A percentile compares a stretch with the other conserved stretches of the same genome.
Evolutionary conservation across 306 rosid species (phyloP).

Genomic region (Dalbergia cochinchinensis): DNA sequence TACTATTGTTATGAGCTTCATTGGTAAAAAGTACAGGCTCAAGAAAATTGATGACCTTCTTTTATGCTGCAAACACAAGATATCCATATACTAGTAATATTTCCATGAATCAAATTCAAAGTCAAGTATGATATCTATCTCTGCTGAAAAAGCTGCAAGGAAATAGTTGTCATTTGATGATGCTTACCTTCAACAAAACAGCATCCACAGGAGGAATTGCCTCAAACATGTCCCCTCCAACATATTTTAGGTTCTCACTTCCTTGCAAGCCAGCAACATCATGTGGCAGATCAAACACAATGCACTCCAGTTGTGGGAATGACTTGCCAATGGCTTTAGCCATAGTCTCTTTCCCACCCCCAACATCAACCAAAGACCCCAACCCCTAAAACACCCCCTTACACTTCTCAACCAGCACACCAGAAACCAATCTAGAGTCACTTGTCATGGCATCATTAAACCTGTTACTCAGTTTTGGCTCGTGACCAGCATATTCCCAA

Average conservation of each 20-base stretch:
- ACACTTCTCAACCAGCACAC: constrained; percentile 37
- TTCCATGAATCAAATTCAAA: no score
- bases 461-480: no score
- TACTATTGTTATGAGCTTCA: no score
- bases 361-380: constrained; percentile 53
- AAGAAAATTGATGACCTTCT: no score
- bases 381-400: constrained; percentile 46
- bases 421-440: constrained; percentile 40
- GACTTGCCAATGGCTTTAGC: constrained; percentile 39
- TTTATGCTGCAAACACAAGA: no score
- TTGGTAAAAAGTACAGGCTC: no score
- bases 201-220: constrained; percentile 47
- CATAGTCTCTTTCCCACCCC: constrained; percentile 52
- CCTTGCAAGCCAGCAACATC: constrained; percentile 47
- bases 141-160: background rate
- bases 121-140: no score
- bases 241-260: constrained; percentile 30
- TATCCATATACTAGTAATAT: no score
- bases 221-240: constrained; percentile 52
- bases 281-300: constrained; percentile 51
- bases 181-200: constrained; percentile 43
- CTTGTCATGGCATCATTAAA: constrained; percentile 43
- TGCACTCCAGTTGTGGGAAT: constrained; percentile 39
- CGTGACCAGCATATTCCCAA: no score
- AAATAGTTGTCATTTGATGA: background rate